Conservation (phyloP, 371 early-diverging fungal species). For the Mucor racemosus region DNA sequence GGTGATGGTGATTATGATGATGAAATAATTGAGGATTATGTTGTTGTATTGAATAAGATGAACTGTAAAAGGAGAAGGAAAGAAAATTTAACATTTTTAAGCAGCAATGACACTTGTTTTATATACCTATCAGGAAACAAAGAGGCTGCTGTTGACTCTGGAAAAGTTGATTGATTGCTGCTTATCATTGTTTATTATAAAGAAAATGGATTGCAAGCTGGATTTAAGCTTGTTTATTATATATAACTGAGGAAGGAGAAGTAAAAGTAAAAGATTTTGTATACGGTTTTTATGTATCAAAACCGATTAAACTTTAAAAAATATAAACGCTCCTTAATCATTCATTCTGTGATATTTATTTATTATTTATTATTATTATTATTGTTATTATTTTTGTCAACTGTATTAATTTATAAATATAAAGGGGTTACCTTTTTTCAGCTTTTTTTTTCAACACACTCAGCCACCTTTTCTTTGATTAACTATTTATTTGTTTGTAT, state of each 20-base stretch:
- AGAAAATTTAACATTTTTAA: background rate
- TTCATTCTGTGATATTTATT: background rate
- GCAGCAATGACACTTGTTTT: background rate
- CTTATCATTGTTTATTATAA: conserved; percentile 2
- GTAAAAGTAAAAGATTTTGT: background rate
- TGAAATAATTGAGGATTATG: background rate
- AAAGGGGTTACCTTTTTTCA: background rate
- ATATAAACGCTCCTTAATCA: conserved; percentile 1
- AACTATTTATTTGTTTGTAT: background rate
- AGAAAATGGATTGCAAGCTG: background rate
- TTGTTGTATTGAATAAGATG: background rate
- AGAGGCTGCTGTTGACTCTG: conserved; percentile 7
- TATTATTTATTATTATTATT: background rate
- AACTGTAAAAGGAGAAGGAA: background rate
- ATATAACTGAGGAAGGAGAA: background rate
- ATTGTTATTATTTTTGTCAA: background rate
- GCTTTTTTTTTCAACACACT: background rate
- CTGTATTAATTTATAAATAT: conserved; percentile 2
- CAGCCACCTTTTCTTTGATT: background rate
- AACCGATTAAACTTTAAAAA: background rate
- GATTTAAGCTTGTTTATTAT: conserved; percentile 5
- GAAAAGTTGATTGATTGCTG: conserved; percentile 12
- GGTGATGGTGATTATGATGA: background rate
- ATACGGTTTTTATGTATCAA: background rate
- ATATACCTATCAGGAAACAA: conserved; percentile 13